Percentiles rank a stretch among this genome's conserved stretches.
Evolutionary conservation across 208 protist genomes (phyloP).

Genomic region (Blastocrithidia nonstop): DNA sequence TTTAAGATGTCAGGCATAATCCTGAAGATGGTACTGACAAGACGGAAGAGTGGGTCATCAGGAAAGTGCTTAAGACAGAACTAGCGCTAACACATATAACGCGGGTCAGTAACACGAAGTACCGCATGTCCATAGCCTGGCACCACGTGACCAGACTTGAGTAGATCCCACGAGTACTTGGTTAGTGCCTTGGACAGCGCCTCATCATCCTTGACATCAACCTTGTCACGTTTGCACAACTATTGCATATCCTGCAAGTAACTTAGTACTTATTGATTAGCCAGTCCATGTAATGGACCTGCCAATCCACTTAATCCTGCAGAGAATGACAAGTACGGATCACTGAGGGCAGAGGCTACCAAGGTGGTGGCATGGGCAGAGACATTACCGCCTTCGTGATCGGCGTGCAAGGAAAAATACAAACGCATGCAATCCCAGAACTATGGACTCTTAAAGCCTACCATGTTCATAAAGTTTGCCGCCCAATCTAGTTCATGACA

Average conservation of each 20-base stretch:
- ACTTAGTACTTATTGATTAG: constrained; percentile 95
- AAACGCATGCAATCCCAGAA: constrained; percentile 97
- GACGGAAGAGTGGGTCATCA: constrained; percentile 92
- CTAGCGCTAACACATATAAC: constrained; percentile 95
- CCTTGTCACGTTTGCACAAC: constrained; percentile 28
- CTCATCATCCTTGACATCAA: constrained; percentile 25
- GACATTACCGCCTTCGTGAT: constrained; percentile 95
- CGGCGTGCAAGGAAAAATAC: constrained; percentile 93
- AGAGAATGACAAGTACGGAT: constrained; percentile 93
- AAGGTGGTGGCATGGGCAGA: constrained; percentile 95
- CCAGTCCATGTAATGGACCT: constrained; percentile 95
- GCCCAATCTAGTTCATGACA: constrained; percentile 84
- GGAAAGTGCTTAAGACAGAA: constrained; percentile 94
- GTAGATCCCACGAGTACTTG: constrained; percentile 82
- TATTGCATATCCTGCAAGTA: constrained; percentile 57
- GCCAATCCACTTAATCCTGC: constrained; percentile 93
- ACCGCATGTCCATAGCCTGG: constrained; percentile 97
- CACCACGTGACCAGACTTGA: constrained; percentile 85
- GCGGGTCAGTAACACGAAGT: constrained; percentile 95
- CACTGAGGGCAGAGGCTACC: constrained; percentile 93
- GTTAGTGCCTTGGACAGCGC: constrained; percentile 59
- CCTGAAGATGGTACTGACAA: constrained; percentile 85
- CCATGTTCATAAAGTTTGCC: constrained; percentile 89
- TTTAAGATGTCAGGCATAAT: constrained; percentile 91
- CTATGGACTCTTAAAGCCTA: constrained; percentile 83